Evolutionary conservation across 1,139 yeast species (phyloP), one percentile per base, ranked within the genome.

Genomic region (Debaryomycetaceae sp.): DNA sequence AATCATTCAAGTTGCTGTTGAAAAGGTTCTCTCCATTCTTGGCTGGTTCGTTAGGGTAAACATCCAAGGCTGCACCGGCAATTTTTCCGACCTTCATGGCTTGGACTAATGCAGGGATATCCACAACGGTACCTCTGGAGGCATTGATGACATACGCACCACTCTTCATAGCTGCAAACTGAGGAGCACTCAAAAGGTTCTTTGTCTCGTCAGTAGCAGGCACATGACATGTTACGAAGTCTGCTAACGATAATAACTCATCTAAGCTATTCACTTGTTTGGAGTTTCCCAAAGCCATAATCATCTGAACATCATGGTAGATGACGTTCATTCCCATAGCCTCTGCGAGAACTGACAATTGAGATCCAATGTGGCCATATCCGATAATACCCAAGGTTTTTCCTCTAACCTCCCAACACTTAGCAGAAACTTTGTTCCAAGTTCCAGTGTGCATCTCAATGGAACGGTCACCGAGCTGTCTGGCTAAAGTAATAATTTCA

Each of bases 341-440:
- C 76, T 93, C 99, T 40, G 99, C 98, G 56, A 93, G 76, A 22
- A 93, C 99, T 6, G 97, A 87, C 64, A 93, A 83, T 72, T 93
- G 99, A 39, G 98, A 76, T 59, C 99, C 99, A 70, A 93, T 95
- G 67, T 93, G 99, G 57, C 99, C 99, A 62, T 95, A 93, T 54
- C 99, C 99, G 34, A 93, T 78, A 60, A 93, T 93, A 53, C 99
- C 99, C 57, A 93, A 78, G 44, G 99, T 93, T 72, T 93, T 93
- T 57, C 99, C 99, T 73, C 99, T 87, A 57, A 95, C 91, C 75
- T 93, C 99, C 99, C 99, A 93, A 74, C 99, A 93, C 68, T 82
- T 90, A 57, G 90, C 78, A 59, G 89, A 78, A 55, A 91, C 98
- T 74, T 93, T 93, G 75, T 95, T 93, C 99, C 99, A 93, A 51